These are phyloP conservation scores for Xerocomellus intermedius DNA, from an alignment of 768 basidiomycete species.

Conservation along the genomic window DNA sequence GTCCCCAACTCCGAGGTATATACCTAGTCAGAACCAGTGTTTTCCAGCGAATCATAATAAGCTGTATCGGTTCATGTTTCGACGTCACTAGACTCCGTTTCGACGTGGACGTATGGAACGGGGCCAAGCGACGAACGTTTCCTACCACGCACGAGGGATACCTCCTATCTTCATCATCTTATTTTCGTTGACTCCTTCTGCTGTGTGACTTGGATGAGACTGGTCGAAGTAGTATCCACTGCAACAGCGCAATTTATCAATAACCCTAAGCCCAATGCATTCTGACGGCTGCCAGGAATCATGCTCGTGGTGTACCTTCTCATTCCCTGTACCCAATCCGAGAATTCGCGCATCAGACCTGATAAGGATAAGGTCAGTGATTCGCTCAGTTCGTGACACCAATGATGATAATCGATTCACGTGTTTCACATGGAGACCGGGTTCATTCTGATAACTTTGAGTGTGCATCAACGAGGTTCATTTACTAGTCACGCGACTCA, in stretches of 20 bases:
- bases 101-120: neutral
- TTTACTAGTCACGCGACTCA: slow-evolving; percentile 2
- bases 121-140: neutral
- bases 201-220: neutral
- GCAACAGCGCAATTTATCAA: neutral
- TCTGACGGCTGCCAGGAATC: neutral
- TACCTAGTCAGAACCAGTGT: too few species aligned
- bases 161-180: neutral
- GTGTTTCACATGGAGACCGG: slow-evolving; percentile 1
- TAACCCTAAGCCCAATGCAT: neutral
- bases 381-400: neutral
- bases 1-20: too few species aligned
- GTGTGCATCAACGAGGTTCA: neutral
- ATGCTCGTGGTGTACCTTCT: neutral
- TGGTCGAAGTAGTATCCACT: neutral
- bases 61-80: neutral
- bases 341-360: neutral
- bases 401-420: neutral
- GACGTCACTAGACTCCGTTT: neutral
- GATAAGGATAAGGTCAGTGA: neutral
- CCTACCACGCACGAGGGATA: neutral
- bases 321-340: neutral
- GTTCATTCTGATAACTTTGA: neutral
- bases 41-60: neutral
- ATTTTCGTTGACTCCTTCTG: neutral